Evolutionary conservation across 306 rosid species (phyloP), one percentile per base, ranked within the genome.

Genomic region (Glycyrrhiza uralensis): DNA sequence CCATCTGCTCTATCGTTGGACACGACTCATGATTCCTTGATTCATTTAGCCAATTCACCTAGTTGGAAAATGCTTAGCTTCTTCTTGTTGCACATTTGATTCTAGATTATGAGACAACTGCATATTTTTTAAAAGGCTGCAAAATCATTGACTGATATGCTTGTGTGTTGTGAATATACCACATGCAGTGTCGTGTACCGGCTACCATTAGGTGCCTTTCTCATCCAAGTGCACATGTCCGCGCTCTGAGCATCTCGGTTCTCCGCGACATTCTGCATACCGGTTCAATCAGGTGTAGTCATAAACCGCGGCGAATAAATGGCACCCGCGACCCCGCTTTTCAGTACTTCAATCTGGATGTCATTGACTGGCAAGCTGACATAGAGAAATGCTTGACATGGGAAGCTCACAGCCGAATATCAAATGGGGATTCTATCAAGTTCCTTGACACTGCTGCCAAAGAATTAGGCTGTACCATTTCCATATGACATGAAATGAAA

Each of bases 201-300:
- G 97, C 97, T 41, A 91, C 92, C 41, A 69, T 81, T 44, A 87
- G 88, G 71, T 93, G 97, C 83, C 94, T 93, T 55, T 83, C 91
- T 69, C 98, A 93, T 79, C 94, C 94, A 14, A 93, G 98, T 47
- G 98, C 98, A 0, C 98, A 86, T 14, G 94, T 91, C 12, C 96
- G 97, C 0, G 82, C 98, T 4, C 67, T 91, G 81, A 93, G 98
- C 76, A 81, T 66, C n/a, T 93, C 98, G 0, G 98, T 93, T 74
- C 97, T 93, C 24, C 97, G 98, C 0, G 97, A 90, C 55, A 87
- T 93, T 60, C 28, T 91, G 84, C 83, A 81, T 51, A 78, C 90
- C 1, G 87, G 93, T 64, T 85, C 90, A 5, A 65, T 83, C 41
- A 71, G 87, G 80, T 75, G 88, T 8, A 81, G 69, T 39, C 66